phyloP scores from a whole-genome alignment of 257 asterid species.

The Penstemon eatonii region DNA sequence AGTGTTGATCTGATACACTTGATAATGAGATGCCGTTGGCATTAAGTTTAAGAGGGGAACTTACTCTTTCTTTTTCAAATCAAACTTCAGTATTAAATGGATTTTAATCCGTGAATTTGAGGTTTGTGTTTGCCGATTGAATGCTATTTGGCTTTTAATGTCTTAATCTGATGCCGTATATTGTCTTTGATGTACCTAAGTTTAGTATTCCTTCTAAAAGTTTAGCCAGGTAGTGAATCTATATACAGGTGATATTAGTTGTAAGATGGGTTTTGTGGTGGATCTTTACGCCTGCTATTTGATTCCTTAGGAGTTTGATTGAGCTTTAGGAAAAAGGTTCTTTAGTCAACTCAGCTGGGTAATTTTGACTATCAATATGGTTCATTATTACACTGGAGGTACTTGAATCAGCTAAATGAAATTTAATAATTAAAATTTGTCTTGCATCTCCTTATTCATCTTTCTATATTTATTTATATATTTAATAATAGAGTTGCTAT shows the following conservation, averaged over 20 bases:
- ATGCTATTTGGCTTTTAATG: conserved; percentile 4
- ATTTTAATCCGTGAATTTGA: conserved; percentile 4
- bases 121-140: not conserved
- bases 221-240: not conserved
- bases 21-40: too few relatives aligned
- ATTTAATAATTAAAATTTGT: not conserved
- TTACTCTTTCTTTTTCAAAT: too few relatives aligned
- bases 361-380: not conserved
- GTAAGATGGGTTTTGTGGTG: conserved; percentile 1
- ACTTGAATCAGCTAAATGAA: not conserved
- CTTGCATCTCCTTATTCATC: not conserved
- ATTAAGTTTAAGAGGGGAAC: too few relatives aligned
- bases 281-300: not conserved
- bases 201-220: not conserved
- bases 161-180: not conserved
- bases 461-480: not conserved
- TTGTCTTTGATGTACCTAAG: not conserved
- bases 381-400: not conserved
- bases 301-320: conserved; percentile 6
- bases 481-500: not conserved
- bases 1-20: not conserved
- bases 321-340: conserved; percentile 1
- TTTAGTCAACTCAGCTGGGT: conserved; percentile 10
- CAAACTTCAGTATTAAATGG: not conserved
- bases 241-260: not conserved